Evolutionary conservation across 2,329 filamentous ascomycete genomes (phyloP).

Genomic region (Teratosphaeria epicoccoides): DNA sequence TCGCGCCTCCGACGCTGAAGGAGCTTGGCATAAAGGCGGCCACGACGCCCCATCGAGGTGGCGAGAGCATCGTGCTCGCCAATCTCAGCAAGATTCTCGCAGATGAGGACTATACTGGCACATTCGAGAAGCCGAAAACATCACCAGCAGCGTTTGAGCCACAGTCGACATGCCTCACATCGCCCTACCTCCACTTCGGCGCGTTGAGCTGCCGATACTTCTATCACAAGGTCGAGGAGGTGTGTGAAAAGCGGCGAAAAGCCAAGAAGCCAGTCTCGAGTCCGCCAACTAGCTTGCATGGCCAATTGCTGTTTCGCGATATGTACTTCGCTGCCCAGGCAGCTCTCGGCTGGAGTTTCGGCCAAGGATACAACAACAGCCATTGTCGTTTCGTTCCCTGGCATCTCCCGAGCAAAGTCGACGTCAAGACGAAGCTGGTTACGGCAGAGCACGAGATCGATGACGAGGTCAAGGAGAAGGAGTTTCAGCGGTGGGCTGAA

Average conservation of each 20-base stretch:
- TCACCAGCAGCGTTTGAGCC: conserved; percentile 64
- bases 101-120: conserved; percentile 57
- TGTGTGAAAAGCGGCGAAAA: conserved; percentile 47
- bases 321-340: conserved; percentile 78
- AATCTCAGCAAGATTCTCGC: conserved; percentile 52
- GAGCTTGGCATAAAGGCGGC: conserved; percentile 58
- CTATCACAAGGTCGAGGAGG: conserved; percentile 59
- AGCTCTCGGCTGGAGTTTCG: conserved; percentile 52
- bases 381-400: conserved; percentile 67
- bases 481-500: conserved; percentile 58
- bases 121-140: conserved; percentile 66
- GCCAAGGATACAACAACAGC: conserved; percentile 54
- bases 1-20: conserved; percentile 58
- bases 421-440: conserved; percentile 36
- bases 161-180: conserved; percentile 62
- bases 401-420: conserved; percentile 57
- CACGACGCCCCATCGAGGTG: conserved; percentile 57
- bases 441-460: conserved; percentile 57
- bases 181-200: conserved; percentile 65
- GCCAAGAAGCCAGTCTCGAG: conserved; percentile 41
- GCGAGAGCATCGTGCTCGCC: conserved; percentile 55
- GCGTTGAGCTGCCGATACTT: conserved; percentile 59
- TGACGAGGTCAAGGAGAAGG: conserved; percentile 49
- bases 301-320: conserved; percentile 66
- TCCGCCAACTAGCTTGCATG: conserved; percentile 58